These are phyloP conservation scores for Aquanectria penicillioides DNA, from an alignment of 2,329 filamentous ascomycete genomes.

Conservation along the genomic window DNA sequence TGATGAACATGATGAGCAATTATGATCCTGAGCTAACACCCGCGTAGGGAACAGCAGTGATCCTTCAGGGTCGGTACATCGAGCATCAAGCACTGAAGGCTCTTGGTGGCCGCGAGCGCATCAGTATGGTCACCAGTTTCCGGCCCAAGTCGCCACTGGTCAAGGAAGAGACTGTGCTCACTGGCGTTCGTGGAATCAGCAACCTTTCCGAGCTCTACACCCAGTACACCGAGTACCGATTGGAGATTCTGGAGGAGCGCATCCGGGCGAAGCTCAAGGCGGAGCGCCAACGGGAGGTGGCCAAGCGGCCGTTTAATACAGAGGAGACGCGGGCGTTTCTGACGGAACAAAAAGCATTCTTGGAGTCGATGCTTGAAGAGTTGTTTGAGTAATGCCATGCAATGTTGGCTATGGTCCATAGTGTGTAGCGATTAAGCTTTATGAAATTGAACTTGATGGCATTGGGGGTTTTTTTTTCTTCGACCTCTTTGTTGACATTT, in stretches of 20 bases:
- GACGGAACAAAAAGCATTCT: constrained; percentile 4
- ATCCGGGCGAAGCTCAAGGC: constrained; percentile 28
- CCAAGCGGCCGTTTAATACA: not conserved
- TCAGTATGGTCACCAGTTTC: constrained; percentile 73
- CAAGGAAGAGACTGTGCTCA: constrained; percentile 68
- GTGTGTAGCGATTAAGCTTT: no score
- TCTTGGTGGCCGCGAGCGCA: constrained; percentile 67
- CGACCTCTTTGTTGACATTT: no score
- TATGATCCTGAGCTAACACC: constrained; percentile 32
- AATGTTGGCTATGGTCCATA: no score
- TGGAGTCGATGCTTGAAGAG: constrained; percentile 7
- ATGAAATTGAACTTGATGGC: no score
- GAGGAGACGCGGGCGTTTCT: not conserved
- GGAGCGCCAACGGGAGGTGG: constrained; percentile 13
- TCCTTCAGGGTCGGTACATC: constrained; percentile 73
- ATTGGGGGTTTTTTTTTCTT: no score
- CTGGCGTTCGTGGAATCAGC: constrained; percentile 67
- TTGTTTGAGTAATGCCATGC: not conserved
- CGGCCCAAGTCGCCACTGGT: constrained; percentile 63
- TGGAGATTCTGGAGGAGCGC: constrained; percentile 61
- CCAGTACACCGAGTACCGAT: constrained; percentile 70
- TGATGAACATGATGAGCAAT: constrained; percentile 60
- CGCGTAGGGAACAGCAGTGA: constrained; percentile 64
- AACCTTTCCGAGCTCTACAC: constrained; percentile 67
- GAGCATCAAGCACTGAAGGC: constrained; percentile 69